Evolutionary conservation across 2,329 filamentous ascomycete genomes (phyloP).

Genomic region (Aspergillus melleus): DNA sequence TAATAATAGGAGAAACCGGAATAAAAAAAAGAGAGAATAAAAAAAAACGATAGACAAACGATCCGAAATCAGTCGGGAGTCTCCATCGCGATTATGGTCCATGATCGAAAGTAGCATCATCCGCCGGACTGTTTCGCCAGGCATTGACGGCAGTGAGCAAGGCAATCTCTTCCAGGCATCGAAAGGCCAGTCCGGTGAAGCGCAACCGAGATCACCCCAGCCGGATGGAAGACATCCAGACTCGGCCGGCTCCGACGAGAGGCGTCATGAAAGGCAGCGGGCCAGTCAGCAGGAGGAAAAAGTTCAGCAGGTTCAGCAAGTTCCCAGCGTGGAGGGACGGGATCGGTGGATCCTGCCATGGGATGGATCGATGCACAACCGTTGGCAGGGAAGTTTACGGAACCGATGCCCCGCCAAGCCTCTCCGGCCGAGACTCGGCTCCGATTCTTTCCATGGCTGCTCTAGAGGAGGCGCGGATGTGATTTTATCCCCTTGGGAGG

Average conservation of each 20-base stretch:
- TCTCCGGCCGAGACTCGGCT: constrained; percentile 17
- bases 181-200: constrained; percentile 13
- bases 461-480: constrained; percentile 1
- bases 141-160: neutral
- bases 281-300: constrained; percentile 8
- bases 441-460: constrained; percentile 6
- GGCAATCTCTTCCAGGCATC: neutral
- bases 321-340: constrained; percentile 4
- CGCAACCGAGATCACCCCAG: constrained; percentile 26
- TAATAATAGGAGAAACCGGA: neutral
- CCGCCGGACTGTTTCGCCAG: neutral
- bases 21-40: neutral
- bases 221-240: constrained; percentile 24
- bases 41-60: neutral
- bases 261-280: neutral
- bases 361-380: constrained; percentile 15
- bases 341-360: constrained; percentile 5
- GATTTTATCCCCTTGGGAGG: constrained; percentile 18
- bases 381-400: constrained; percentile 11
- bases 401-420: constrained; percentile 1
- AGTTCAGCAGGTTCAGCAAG: constrained; percentile 1
- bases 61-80: neutral
- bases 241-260: constrained; percentile 24
- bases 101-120: neutral
- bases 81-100: neutral